A percentile compares a stretch with the other conserved stretches of the same genome.
Conservation (phyloP, 1,139 yeast genomes). For the Hyphopichia buzzinii region DNA sequence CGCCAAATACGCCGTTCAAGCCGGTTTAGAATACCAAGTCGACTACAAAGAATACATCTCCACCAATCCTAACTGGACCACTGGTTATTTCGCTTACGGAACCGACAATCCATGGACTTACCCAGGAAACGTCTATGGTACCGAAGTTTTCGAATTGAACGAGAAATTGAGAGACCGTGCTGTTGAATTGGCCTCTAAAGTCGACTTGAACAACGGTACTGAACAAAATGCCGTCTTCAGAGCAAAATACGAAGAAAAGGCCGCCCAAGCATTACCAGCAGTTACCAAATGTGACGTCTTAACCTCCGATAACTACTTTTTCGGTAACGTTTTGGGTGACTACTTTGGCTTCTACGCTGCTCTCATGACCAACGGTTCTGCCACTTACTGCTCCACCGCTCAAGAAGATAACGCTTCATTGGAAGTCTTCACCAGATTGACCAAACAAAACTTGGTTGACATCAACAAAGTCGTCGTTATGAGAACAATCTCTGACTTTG, state of each 20-base stretch:
- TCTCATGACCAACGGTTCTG: slow-evolving; percentile 58
- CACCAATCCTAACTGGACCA: slow-evolving; percentile 54
- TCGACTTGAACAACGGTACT: slow-evolving; percentile 46
- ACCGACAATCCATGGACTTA: slow-evolving; percentile 48
- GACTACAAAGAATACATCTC: slow-evolving; percentile 44
- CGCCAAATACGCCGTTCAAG: slow-evolving; percentile 63
- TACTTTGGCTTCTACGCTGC: slow-evolving; percentile 48
- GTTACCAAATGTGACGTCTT: slow-evolving; percentile 57
- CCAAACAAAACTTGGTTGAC: slow-evolving; percentile 54
- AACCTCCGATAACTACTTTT: slow-evolving; percentile 62
- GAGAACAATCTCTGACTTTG: slow-evolving; percentile 65
- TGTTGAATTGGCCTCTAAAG: slow-evolving; percentile 46
- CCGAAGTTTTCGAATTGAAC: slow-evolving; percentile 66
- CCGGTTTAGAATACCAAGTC: slow-evolving; percentile 58
- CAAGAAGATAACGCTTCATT: slow-evolving; percentile 70
- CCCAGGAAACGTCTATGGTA: slow-evolving; percentile 59
- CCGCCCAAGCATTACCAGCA: slow-evolving; percentile 49
- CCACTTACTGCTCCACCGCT: slow-evolving; percentile 58
- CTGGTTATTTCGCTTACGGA: slow-evolving; percentile 61
- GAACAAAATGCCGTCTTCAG: slow-evolving; percentile 44
- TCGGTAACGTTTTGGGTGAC: slow-evolving; percentile 51
- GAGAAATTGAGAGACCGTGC: slow-evolving; percentile 60
- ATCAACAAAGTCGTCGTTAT: slow-evolving; percentile 56
- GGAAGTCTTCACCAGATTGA: slow-evolving; percentile 57
- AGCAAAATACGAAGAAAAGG: slow-evolving; percentile 44